Base-by-base conservation (phyloP, 179 eudicot species). In the Sideroxylon spinosum region DNA sequence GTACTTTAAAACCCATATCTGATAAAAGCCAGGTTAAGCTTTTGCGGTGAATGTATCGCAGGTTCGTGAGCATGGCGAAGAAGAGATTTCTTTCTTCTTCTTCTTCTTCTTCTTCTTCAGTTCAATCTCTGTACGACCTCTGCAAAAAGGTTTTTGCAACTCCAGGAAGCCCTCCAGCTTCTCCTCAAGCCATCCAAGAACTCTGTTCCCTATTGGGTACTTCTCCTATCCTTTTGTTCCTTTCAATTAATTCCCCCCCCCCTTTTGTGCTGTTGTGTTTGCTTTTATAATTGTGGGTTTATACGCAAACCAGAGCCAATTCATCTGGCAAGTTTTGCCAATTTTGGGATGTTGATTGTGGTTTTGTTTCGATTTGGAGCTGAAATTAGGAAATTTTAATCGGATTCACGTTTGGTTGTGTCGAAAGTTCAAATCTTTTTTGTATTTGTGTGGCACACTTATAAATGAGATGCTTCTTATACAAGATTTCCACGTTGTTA, bases 141-240 rank as follows among this genome's bases (percentile, higher is more conserved):
- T 92, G 95, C 85, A 91, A 84, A 78, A 85, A 76, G 74, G 84
- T 88, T 0, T 87, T 92, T 49, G 77, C 84, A 13, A 88, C 89
- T 48, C 76, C 86, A 3, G 82, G 78, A 14, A 71, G 78, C 4
- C 74, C 78, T 0, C 80, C 90, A 22, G 82, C 91, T 70, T 71
- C 93, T 83, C 75, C 92, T 71, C 86, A 74, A 74, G 75, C 83
- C 56, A 83, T 90, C 50, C 86, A 86, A 2, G 90, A 82, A 77
- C 91, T 94, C 59, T 77, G 77, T 68, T 91, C 96, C 78, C 86
- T 94, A 23, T 73, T 94, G 78, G 98, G 98, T 94, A 89, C 80
- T 11, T 55, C 22, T 64, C 20, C 1, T 9, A 49, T 13, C 65
- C 65, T n/a, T 57, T 44, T 32, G n/a, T 32, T 52, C 3, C 59